phyloP scores from a whole-genome alignment of 371 early-diverging fungal species.

The Lichtheimia ornata region DNA sequence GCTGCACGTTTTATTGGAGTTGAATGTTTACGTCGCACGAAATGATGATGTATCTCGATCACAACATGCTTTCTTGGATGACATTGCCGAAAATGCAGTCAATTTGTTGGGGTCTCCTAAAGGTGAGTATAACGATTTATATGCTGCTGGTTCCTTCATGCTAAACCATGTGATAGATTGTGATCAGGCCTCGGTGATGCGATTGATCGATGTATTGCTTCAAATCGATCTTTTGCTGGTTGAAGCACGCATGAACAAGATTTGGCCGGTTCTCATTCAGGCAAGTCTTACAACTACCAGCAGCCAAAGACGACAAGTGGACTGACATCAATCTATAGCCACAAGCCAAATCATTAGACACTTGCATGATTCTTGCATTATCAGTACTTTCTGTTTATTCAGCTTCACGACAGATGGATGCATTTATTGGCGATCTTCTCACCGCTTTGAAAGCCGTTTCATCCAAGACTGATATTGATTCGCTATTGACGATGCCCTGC shows the following conservation, averaged over 20 bases:
- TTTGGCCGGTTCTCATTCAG: constrained; percentile 43
- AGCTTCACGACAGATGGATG: constrained; percentile 56
- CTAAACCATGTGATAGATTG: too few species aligned
- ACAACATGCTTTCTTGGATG: constrained; percentile 22
- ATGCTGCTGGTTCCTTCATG: too few species aligned
- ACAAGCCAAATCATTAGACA: constrained; percentile 18
- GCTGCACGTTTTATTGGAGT: constrained; percentile 25
- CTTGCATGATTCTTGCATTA: constrained; percentile 25
- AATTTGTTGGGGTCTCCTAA: background rate
- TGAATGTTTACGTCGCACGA: constrained; percentile 33
- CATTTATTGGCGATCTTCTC: constrained; percentile 32
- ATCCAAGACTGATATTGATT: too few species aligned
- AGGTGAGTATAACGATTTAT: too few species aligned
- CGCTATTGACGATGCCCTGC: constrained; percentile 32
- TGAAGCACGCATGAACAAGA: constrained; percentile 27
- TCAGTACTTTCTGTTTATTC: constrained; percentile 40
- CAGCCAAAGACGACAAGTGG: too few species aligned
- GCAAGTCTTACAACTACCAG: constrained; percentile 18
- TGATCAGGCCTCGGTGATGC: constrained; percentile 26
- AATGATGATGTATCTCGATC: constrained; percentile 38
- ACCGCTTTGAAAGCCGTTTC: constrained; percentile 5
- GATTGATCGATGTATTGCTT: constrained; percentile 35
- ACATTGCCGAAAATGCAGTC: constrained; percentile 22
- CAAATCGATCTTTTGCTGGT: constrained; percentile 46
- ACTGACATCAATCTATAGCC: constrained; percentile 20